phyloP scores from a whole-genome alignment of 768 basidiomycete genomes.

The Thelephora aurantiotincta region DNA sequence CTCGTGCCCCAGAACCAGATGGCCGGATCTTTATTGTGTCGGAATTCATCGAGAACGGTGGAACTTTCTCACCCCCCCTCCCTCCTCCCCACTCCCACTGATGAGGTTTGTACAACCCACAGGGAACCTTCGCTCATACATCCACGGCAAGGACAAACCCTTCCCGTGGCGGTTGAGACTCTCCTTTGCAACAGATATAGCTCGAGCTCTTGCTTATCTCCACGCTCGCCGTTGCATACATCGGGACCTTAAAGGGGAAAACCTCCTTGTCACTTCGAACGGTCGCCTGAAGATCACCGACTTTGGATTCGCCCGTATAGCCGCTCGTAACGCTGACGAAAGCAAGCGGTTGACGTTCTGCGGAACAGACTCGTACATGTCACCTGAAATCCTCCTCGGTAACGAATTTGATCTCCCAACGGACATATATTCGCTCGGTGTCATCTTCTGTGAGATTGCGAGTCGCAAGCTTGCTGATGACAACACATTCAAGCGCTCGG shows the following conservation, averaged over 20 bases:
- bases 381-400: constrained; percentile 86
- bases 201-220: constrained; percentile 91
- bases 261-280: constrained; percentile 88
- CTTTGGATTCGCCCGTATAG: constrained; percentile 94
- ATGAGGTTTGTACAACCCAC: constrained; percentile 4
- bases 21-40: constrained; percentile 89
- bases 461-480: constrained; percentile 80
- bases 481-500: constrained; percentile 55
- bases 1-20: constrained; percentile 61
- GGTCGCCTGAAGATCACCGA: constrained; percentile 96
- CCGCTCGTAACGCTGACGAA: constrained; percentile 85
- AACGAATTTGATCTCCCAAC: constrained; percentile 89
- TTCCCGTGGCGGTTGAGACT: constrained; percentile 91
- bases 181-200: constrained; percentile 89
- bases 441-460: constrained; percentile 88
- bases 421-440: constrained; percentile 87
- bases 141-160: constrained; percentile 68
- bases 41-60: constrained; percentile 83
- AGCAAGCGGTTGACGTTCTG: constrained; percentile 73
- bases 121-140: constrained; percentile 78
- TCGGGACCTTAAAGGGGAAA: constrained; percentile 93
- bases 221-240: constrained; percentile 87
- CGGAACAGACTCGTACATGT: constrained; percentile 94
- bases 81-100: not conserved
- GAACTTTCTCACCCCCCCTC: not conserved